Evolutionary conservation across 192 early-diverging fungal species (phyloP).

Genomic region (Entomortierella chlamydospora): DNA sequence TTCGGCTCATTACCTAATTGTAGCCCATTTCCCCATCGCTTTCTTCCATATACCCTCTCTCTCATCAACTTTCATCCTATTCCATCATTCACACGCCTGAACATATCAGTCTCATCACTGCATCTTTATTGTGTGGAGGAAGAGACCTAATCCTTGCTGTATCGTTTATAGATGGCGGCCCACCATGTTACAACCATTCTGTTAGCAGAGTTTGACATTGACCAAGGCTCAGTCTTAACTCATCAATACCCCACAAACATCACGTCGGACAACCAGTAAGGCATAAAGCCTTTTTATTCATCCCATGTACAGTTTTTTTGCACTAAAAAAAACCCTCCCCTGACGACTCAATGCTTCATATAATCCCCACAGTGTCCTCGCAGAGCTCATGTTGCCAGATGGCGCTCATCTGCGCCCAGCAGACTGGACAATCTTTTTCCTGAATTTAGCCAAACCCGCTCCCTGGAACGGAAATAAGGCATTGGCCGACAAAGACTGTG

Average conservation of each 20-base stretch:
- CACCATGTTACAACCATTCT: constrained; percentile 86
- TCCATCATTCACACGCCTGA: no score
- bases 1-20: no score
- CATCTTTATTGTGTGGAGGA: no score
- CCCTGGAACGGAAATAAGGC: constrained; percentile 55
- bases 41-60: no score
- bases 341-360: no score
- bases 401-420: constrained; percentile 93
- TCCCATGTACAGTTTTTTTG: no score
- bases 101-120: no score
- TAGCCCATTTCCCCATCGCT: no score
- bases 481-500: constrained; percentile 36
- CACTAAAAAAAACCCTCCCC: no score
- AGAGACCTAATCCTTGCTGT: no score
- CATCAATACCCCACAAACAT: constrained; percentile 90
- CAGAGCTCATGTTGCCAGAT: constrained; percentile 97
- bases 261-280: constrained; percentile 85
- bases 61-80: no score
- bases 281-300: no score
- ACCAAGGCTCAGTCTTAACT: constrained; percentile 87
- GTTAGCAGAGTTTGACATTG: constrained; percentile 96
- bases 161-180: constrained; percentile 34
- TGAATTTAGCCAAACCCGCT: constrained; percentile 79
- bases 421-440: constrained; percentile 95
- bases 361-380: constrained; percentile 84